These are phyloP conservation scores for Hypoxylon subgilvum DNA, from an alignment of 495 filamentous ascomycete genomes.

Conservation along the genomic window DNA sequence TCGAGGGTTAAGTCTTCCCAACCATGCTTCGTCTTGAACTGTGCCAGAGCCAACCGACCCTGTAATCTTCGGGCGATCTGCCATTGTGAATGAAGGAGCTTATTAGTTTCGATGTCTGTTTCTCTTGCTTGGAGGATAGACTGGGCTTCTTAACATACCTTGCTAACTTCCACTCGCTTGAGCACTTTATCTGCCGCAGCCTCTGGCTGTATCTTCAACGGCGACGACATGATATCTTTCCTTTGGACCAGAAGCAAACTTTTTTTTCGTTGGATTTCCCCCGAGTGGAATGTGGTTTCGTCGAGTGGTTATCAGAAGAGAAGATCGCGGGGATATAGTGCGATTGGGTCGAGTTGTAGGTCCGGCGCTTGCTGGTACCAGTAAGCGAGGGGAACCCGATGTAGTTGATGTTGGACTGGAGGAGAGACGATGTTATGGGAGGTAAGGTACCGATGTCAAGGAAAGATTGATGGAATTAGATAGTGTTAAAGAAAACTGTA, in stretches of 20 bases:
- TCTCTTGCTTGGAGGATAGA: background rate
- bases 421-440: conserved; percentile 28
- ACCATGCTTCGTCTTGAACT: conserved; percentile 94
- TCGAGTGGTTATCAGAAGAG: conserved; percentile 34
- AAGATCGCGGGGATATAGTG: conserved; percentile 27
- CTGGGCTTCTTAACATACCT: conserved; percentile 61
- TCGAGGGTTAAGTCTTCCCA: conserved; percentile 79
- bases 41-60: conserved; percentile 90
- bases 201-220: conserved; percentile 65
- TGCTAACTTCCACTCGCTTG: conserved; percentile 78
- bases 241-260: conserved; percentile 31
- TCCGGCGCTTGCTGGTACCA: conserved; percentile 46
- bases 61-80: conserved; percentile 91
- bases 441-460: too few species aligned
- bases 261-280: conserved; percentile 18
- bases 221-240: conserved; percentile 59
- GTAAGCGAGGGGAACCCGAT: conserved; percentile 34
- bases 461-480: conserved; percentile 19
- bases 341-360: conserved; percentile 42
- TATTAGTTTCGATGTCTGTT: conserved; percentile 13
- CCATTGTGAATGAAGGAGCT: conserved; percentile 18
- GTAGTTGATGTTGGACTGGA: conserved; percentile 14
- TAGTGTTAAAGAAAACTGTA: conserved; percentile 24
- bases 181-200: conserved; percentile 73
- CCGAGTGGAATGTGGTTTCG: conserved; percentile 24